phyloP scores from a whole-genome alignment of 2,329 filamentous ascomycete species.

The Diaporthe vexans region DNA sequence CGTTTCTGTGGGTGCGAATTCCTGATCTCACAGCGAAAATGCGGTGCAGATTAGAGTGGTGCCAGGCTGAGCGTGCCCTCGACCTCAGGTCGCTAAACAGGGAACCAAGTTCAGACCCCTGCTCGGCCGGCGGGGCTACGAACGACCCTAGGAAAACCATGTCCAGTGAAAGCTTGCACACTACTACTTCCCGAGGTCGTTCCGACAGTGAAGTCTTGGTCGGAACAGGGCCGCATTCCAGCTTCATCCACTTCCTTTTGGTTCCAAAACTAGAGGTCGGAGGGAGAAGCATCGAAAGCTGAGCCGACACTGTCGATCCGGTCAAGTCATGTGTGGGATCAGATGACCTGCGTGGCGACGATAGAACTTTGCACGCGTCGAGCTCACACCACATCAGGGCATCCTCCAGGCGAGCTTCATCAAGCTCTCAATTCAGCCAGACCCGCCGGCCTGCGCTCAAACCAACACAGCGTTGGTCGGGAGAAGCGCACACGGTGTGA shows the following conservation, averaged over 20 bases:
- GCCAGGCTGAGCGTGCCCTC: too few species aligned
- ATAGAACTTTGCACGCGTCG: constrained; percentile 3
- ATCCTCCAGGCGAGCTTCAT: neutral
- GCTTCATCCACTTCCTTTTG: neutral
- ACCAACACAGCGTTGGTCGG: too few species aligned
- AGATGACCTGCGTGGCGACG: constrained; percentile 17
- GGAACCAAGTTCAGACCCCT: too few species aligned
- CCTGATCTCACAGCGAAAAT: too few species aligned
- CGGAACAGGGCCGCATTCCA: neutral
- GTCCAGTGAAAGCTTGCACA: too few species aligned
- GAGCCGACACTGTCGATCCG: neutral
- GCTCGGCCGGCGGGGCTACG: too few species aligned
- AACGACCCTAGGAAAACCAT: neutral
- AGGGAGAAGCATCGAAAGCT: neutral
- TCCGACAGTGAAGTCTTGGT: neutral
- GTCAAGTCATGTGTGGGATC: constrained; percentile 18
- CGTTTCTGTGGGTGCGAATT: too few species aligned
- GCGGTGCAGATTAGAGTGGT: too few species aligned
- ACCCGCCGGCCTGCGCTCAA: neutral
- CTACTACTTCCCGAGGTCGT: neutral
- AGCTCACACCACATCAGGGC: neutral
- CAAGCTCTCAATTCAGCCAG: neutral
- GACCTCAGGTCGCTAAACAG: too few species aligned
- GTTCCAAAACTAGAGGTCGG: neutral
- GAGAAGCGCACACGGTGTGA: neutral